Evolutionary conservation across 805 yeast species (phyloP), one percentile per base, ranked within the genome.

Genomic region (Metschnikowia lachancei): DNA sequence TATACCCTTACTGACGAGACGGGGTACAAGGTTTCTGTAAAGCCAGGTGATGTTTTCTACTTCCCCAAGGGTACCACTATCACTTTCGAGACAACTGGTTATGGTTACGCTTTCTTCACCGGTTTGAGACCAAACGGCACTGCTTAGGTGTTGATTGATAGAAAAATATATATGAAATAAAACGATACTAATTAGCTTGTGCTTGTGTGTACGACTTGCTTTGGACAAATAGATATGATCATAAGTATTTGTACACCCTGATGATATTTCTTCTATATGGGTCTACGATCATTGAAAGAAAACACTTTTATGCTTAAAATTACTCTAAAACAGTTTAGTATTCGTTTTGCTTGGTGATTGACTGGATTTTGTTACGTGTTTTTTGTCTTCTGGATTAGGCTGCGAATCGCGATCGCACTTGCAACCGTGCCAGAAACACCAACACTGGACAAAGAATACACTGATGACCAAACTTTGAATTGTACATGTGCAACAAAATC

Each of bases 1-100:
- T 82, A 79, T 72, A 69, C 72, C 42, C 72, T 83, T 56, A 58
- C 78, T 49, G 89, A 83, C 57, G 84, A 81, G 67, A 75, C 81
- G 44, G 89, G 89, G 19, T 70, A 72, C 63, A 70, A 72, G 50
- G 81, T 78, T 43, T 69, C 66, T 45, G 83, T 76, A 45, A 63
- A 71, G 36, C 84, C 85, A 43, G 89, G 89, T 44, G 88, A 83
- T 57, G 82, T 81, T 24, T 75, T 83, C 56, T 81, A 76, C 74
- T 79, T 83, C 69, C 78, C 75, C 58, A 80, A 81, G 61, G 88
- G 87, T n/a, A 69, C 79, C 52, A 81, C 85, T 43, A 78, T 83
- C 57, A 83, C 75, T 17, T 70, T 70, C 38, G 65, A 83, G 47
- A 80, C 83, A 66, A 73, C 80, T 50, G 87, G 85, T 49, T 82